A percentile compares a stretch with the other conserved stretches of the same genome.
Evolutionary conservation across 495 filamentous ascomycete genomes (phyloP).

Genomic region (Aspergillus hancockii): DNA sequence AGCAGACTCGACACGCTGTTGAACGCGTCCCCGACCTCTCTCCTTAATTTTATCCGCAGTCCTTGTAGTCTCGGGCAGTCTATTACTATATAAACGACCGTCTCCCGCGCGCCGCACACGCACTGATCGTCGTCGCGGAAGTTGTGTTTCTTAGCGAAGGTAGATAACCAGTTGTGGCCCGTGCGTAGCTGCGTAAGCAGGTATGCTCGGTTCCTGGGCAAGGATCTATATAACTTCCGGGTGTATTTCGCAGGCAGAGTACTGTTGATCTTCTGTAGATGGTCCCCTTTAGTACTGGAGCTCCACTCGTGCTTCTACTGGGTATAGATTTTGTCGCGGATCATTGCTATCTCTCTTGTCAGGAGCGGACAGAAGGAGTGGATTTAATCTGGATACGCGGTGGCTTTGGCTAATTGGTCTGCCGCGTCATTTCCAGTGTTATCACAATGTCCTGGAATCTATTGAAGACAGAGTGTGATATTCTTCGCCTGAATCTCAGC

Average conservation of each 20-base stretch:
- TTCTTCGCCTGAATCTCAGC: background rate
- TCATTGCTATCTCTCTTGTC: constrained; percentile 9
- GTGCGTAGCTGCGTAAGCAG: constrained; percentile 25
- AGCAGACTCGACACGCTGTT: constrained; percentile 28
- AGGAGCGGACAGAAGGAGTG: constrained; percentile 10
- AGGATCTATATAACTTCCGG: constrained; percentile 13
- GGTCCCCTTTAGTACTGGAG: constrained; percentile 15
- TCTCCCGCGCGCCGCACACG: constrained; percentile 22
- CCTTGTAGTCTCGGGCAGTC: constrained; percentile 18
- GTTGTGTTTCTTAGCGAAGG: constrained; percentile 11
- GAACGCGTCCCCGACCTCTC: constrained; percentile 25
- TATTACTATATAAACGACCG: constrained; percentile 20
- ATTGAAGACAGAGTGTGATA: constrained; percentile 10
- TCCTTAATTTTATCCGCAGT: constrained; percentile 18
- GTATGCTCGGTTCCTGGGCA: constrained; percentile 16
- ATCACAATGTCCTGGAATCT: constrained; percentile 13
- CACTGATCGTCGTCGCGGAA: constrained; percentile 23
- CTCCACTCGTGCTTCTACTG: constrained; percentile 20
- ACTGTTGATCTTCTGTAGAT: constrained; percentile 18
- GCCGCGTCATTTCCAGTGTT: constrained; percentile 8
- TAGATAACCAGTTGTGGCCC: constrained; percentile 23
- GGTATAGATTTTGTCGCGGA: constrained; percentile 10
- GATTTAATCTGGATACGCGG: background rate
- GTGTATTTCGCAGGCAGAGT: constrained; percentile 13
- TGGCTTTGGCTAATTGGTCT: background rate